Evolutionary conservation across 2,329 filamentous ascomycete genomes (phyloP).

Genomic region (Arthrobotrys musiformis): DNA sequence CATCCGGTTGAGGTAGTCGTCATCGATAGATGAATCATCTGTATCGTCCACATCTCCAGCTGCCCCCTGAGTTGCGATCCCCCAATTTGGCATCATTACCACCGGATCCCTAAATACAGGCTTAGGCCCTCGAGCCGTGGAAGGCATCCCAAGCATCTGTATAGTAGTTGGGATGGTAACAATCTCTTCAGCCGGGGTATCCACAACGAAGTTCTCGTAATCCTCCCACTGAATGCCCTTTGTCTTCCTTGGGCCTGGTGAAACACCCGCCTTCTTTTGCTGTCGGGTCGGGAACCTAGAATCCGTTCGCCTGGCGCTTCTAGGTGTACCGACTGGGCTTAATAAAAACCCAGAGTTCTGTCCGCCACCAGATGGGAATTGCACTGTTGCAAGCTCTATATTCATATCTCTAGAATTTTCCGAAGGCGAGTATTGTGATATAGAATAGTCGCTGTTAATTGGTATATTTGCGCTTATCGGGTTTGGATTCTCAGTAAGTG

Average conservation of each 20-base stretch:
- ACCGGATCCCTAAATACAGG: neutral
- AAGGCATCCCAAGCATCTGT: constrained; percentile 10
- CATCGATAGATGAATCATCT: neutral
- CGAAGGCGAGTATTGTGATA: constrained; percentile 11
- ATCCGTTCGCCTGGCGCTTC: constrained; percentile 7
- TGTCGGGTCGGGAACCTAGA: constrained; percentile 1
- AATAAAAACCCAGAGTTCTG: neutral
- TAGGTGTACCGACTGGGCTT: constrained; percentile 19
- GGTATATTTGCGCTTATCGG: neutral
- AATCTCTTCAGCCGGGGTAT: neutral
- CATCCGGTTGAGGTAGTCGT: neutral
- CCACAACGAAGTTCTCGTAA: neutral
- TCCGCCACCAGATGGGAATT: neutral
- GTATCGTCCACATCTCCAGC: neutral
- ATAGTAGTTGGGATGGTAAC: neutral
- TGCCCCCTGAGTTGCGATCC: neutral
- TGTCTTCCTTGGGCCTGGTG: neutral
- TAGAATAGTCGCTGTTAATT: neutral
- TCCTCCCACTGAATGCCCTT: constrained; percentile 13
- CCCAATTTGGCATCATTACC: neutral
- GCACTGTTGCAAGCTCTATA: neutral
- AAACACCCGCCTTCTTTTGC: neutral
- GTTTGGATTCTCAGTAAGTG: neutral
- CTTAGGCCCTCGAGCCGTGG: constrained; percentile 5
- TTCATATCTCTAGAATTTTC: constrained; percentile 14